Percentiles rank a stretch among this genome's conserved stretches.
Evolutionary conservation across 2,329 filamentous ascomycete species (phyloP).

Genomic region (Penicillium sp.): DNA sequence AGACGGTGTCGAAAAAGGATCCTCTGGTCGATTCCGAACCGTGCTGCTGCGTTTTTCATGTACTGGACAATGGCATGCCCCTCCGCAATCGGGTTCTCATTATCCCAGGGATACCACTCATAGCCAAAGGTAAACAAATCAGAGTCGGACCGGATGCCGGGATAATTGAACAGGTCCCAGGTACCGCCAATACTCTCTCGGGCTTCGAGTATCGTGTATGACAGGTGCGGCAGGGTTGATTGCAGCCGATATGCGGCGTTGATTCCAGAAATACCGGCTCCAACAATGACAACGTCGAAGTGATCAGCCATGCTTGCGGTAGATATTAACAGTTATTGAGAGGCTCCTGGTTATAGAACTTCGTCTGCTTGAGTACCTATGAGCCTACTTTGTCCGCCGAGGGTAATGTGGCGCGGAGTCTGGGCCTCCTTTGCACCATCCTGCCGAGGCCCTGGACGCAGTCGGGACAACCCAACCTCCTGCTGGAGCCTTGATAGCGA

Average conservation of each 20-base stretch:
- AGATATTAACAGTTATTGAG: too few relatives aligned
- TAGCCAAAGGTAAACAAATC: slow-evolving; percentile 70
- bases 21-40: slow-evolving; percentile 59
- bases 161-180: slow-evolving; percentile 79
- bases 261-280: slow-evolving; percentile 76
- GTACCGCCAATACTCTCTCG: slow-evolving; percentile 73
- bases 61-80: slow-evolving; percentile 61
- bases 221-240: slow-evolving; percentile 58
- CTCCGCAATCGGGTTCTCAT: slow-evolving; percentile 56
- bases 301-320: slow-evolving; percentile 30
- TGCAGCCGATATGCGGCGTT: slow-evolving; percentile 75
- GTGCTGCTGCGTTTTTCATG: slow-evolving; percentile 56
- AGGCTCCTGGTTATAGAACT: too few relatives aligned
- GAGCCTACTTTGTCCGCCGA: too few relatives aligned
- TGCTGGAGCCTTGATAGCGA: too few relatives aligned
- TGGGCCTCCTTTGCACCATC: too few relatives aligned
- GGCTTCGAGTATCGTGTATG: slow-evolving; percentile 72
- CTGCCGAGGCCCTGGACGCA: too few relatives aligned
- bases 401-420: too few relatives aligned
- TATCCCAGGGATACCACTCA: slow-evolving; percentile 70
- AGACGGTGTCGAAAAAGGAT: slow-evolving; percentile 60
- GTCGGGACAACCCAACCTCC: too few relatives aligned
- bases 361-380: too few relatives aligned
- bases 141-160: slow-evolving; percentile 70
- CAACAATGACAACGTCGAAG: slow-evolving; percentile 67